Percentiles rank a stretch among this genome's conserved stretches.
Evolutionary conservation across 1,284 basidiomycete genomes (phyloP).

Genomic region (Ustilago nuda): DNA sequence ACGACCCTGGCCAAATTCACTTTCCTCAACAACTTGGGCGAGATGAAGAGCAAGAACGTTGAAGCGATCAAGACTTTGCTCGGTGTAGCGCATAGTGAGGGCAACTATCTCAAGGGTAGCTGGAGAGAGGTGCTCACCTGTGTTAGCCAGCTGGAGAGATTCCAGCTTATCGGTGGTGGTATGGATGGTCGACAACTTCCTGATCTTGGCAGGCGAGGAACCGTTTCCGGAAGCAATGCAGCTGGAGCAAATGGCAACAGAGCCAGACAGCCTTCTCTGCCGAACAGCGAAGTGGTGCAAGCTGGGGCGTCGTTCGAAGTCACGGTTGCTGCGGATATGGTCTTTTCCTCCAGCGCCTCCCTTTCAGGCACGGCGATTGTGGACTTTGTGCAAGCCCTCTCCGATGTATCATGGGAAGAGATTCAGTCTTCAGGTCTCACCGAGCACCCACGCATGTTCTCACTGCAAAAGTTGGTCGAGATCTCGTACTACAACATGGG

Average conservation of each 20-base stretch:
- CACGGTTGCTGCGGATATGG: slow-evolving; percentile 98
- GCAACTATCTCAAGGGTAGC: slow-evolving; percentile 67
- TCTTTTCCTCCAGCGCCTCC: slow-evolving; percentile 94
- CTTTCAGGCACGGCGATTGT: slow-evolving; percentile 96
- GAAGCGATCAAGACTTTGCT: slow-evolving; percentile 69
- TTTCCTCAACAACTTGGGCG: slow-evolving; percentile 68
- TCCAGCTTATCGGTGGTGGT: slow-evolving; percentile 68
- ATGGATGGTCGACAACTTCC: slow-evolving; percentile 76
- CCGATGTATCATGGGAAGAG: slow-evolving; percentile 99
- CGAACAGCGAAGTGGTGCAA: slow-evolving; percentile 90
- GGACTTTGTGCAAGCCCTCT: slow-evolving; percentile 95
- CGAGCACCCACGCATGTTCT: slow-evolving; percentile 89
- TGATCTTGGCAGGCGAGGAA: slow-evolving; percentile 77
- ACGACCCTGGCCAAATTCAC: slow-evolving; percentile 69
- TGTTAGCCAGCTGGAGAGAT: slow-evolving; percentile 68
- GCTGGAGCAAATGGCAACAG: slow-evolving; percentile 17
- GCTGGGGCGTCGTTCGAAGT: slow-evolving; percentile 98
- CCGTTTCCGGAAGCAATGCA: slow-evolving; percentile 11
- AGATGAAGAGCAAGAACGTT: slow-evolving; percentile 69
- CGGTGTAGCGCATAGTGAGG: slow-evolving; percentile 68
- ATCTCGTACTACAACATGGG: slow-evolving; percentile 99
- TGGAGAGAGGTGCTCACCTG: slow-evolving; percentile 69
- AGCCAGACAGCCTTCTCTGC: slow-evolving; percentile 69
- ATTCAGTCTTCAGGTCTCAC: slow-evolving; percentile 96
- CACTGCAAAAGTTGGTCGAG: slow-evolving; percentile 97